Percentiles rank a stretch among this genome's conserved stretches.
Conservation (phyloP, 805 yeast species). For the Yamadazyma nakazawae region DNA sequence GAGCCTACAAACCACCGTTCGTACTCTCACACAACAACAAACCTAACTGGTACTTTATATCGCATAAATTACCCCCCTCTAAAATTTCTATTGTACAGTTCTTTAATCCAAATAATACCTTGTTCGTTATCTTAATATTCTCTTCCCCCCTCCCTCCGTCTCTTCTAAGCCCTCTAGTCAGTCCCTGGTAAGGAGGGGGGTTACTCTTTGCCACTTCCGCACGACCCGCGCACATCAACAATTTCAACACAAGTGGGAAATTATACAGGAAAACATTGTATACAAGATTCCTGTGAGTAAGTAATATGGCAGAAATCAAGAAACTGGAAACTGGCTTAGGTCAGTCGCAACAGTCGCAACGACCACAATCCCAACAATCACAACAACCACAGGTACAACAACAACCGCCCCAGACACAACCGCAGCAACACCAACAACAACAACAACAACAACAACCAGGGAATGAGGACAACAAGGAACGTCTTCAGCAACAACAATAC, state of each 20-base stretch:
- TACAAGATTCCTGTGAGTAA: conserved; percentile 9
- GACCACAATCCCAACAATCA: neutral
- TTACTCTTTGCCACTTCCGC: too few relatives aligned
- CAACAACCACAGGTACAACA: conserved; percentile 3
- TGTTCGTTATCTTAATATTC: too few relatives aligned
- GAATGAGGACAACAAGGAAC: neutral
- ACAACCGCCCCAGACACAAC: neutral
- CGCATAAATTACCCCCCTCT: too few relatives aligned
- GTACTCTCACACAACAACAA: too few relatives aligned
- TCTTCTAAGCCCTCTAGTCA: too few relatives aligned
- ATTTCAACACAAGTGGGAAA: conserved; percentile 5
- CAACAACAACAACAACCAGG: neutral
- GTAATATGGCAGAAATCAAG: neutral
- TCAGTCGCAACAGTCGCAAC: conserved; percentile 1
- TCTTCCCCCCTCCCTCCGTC: too few relatives aligned
- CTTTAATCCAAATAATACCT: too few relatives aligned
- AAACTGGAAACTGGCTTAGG: neutral
- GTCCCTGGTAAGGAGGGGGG: too few relatives aligned
- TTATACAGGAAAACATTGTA: conserved; percentile 10
- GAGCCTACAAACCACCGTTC: too few relatives aligned
- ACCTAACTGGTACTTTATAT: too few relatives aligned
- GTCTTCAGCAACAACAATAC: conserved; percentile 6
- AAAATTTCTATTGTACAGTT: too few relatives aligned
- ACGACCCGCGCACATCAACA: neutral
- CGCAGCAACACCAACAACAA: conserved; percentile 1